Conservation (phyloP, 2,329 filamentous ascomycete genomes). For the Zarea fungicola region DNA sequence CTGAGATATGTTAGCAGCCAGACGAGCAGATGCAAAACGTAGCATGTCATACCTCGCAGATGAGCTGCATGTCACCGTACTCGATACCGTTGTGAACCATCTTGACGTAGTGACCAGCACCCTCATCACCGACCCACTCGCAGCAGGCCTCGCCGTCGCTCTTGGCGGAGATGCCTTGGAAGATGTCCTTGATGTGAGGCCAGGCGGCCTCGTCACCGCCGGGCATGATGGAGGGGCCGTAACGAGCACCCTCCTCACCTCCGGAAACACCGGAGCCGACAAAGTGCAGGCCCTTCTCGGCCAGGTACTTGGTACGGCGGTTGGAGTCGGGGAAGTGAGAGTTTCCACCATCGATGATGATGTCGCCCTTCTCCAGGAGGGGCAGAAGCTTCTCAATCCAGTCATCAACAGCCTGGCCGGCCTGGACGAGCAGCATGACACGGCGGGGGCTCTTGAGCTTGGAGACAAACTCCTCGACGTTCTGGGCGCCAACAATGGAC, state of each 20-base stretch:
- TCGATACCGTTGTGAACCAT: conserved; percentile 99
- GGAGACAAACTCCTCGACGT: conserved; percentile 86
- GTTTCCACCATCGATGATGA: conserved; percentile 98
- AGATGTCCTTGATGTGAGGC: conserved; percentile 98
- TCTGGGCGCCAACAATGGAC: conserved; percentile 89
- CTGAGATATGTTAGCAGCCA: conserved; percentile 39
- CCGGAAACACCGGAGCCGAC: conserved; percentile 97
- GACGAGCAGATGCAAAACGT: neutral
- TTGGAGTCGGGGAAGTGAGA: conserved; percentile 96
- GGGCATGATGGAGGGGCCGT: conserved; percentile 96
- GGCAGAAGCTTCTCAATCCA: conserved; percentile 95
- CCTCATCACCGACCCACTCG: conserved; percentile 99
- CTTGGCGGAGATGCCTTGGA: conserved; percentile 97
- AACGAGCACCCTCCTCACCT: conserved; percentile 98
- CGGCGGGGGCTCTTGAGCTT: conserved; percentile 97
- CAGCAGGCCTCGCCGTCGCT: conserved; percentile 96
- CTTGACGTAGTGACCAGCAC: conserved; percentile 99
- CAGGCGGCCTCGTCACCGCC: conserved; percentile 98
- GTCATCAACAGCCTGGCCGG: conserved; percentile 94
- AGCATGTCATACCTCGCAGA: conserved; percentile 72
- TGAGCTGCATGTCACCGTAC: conserved; percentile 99
- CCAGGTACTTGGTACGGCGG: conserved; percentile 86
- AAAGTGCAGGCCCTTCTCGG: conserved; percentile 83
- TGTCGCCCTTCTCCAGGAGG: conserved; percentile 78
- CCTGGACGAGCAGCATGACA: conserved; percentile 98